phyloP scores from a whole-genome alignment of 192 early-diverging fungal genomes.

The Gigaspora rosea region DNA sequence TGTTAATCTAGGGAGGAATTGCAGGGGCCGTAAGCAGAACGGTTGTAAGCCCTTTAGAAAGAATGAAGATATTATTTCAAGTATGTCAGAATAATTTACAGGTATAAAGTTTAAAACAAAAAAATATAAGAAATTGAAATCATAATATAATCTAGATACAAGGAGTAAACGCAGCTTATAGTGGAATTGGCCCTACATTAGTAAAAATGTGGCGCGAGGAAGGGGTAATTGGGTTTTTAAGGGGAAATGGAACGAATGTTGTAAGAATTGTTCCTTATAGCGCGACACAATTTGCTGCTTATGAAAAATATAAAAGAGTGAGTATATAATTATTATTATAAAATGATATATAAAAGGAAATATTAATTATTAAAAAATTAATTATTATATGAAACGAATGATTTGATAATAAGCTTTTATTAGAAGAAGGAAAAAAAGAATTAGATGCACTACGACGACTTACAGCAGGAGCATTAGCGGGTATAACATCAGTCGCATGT shows the following conservation, averaged over 20 bases:
- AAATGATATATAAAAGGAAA: background rate
- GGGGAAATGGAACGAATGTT: conserved; percentile 84
- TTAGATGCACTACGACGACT: conserved; percentile 72
- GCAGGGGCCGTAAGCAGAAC: conserved; percentile 80
- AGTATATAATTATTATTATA: background rate
- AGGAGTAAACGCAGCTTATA: conserved; percentile 66
- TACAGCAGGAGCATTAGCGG: conserved; percentile 73
- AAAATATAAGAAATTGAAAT: no score
- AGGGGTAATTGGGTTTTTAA: conserved; percentile 70
- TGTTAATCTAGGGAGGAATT: conserved; percentile 53
- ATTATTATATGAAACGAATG: no score
- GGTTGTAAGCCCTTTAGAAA: conserved; percentile 77
- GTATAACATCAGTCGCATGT: conserved; percentile 73
- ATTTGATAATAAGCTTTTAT: conserved; percentile 45
- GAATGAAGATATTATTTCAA: conserved; percentile 88
- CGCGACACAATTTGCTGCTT: conserved; percentile 80
- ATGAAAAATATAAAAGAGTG: conserved; percentile 72
- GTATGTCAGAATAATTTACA: conserved; percentile 33
- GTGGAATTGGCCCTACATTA: conserved; percentile 71
- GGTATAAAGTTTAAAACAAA: no score
- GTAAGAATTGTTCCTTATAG: conserved; percentile 82
- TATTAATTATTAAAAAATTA: background rate
- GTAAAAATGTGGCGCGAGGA: conserved; percentile 79
- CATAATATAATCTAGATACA: conserved; percentile 38
- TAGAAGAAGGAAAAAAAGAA: conserved; percentile 68